phyloP scores from a whole-genome alignment of 768 basidiomycete genomes.

The Suillus ampliporus region DNA sequence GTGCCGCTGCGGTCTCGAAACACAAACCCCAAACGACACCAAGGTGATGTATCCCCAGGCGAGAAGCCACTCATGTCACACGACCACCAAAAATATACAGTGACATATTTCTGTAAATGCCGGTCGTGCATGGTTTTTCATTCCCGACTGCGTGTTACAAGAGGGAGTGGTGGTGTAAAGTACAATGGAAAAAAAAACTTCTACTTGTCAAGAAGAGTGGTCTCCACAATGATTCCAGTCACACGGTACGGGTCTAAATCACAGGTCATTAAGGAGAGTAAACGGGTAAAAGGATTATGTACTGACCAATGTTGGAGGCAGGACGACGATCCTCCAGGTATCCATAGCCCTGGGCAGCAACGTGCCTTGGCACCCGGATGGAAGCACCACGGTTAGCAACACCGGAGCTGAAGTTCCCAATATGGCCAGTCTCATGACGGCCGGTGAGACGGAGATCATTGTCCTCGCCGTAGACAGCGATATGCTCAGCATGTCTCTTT shows the following conservation, averaged over 20 bases:
- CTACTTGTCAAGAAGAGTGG: conserved; percentile 73
- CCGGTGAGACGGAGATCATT: conserved; percentile 97
- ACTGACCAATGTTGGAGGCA: conserved; percentile 94
- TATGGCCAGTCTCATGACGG: conserved; percentile 97
- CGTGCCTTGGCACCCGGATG: conserved; percentile 94
- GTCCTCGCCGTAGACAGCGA: conserved; percentile 97
- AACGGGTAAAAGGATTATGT: conserved; percentile 13
- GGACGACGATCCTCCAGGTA: conserved; percentile 98
- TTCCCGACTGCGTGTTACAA: conserved; percentile 7
- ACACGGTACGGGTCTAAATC: conserved; percentile 91
- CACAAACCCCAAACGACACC: neutral
- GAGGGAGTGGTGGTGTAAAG: conserved; percentile 10
- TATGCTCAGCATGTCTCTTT: conserved; percentile 92
- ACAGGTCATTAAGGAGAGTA: conserved; percentile 11
- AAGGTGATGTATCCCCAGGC: neutral
- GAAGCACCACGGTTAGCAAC: conserved; percentile 98
- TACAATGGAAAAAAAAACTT: conserved; percentile 18
- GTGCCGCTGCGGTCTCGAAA: too few relatives aligned
- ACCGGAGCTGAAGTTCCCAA: conserved; percentile 88
- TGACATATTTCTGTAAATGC: neutral
- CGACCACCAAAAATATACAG: neutral
- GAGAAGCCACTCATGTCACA: neutral
- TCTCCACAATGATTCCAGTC: conserved; percentile 87
- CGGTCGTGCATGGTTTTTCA: conserved; percentile 29
- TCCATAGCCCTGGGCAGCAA: conserved; percentile 90